Conservation (phyloP, 2,329 filamentous ascomycete species). For the Botrytis pseudocinerea region DNA sequence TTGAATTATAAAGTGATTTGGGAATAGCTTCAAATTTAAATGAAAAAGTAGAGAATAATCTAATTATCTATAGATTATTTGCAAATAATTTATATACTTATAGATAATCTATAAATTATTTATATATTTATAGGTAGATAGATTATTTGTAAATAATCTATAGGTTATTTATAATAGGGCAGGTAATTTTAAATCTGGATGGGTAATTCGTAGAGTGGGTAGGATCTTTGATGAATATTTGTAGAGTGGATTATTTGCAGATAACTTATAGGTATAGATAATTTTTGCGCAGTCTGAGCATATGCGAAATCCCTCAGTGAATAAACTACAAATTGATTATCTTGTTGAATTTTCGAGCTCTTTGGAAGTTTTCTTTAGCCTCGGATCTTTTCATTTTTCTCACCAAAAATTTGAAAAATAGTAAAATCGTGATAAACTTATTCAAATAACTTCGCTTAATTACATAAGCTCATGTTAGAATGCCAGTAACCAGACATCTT, state of each 20-base stretch:
- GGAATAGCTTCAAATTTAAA: background rate
- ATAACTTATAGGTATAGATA: too few species aligned
- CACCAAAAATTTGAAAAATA: too few species aligned
- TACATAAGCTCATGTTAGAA: background rate
- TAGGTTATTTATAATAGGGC: too few species aligned
- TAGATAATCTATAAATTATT: too few species aligned
- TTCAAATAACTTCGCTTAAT: background rate
- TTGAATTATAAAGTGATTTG: background rate
- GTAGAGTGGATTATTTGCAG: too few species aligned
- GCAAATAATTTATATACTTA: too few species aligned
- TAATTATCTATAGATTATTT: too few species aligned
- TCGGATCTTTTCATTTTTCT: background rate
- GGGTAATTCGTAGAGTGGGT: accelerated
- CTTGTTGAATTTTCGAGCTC: background rate
- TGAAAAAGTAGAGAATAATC: background rate
- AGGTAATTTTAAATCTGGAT: too few species aligned
- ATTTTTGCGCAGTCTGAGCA: background rate
- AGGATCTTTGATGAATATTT: too few species aligned
- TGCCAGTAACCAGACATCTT: background rate
- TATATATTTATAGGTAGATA: too few species aligned
- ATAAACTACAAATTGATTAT: background rate
- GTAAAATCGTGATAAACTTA: too few species aligned
- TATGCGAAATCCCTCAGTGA: background rate
- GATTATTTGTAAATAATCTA: too few species aligned
- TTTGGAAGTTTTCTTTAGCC: accelerated